Evolutionary conservation across 1,284 basidiomycete genomes (phyloP).

Genomic region (Volvariella surrecta): DNA sequence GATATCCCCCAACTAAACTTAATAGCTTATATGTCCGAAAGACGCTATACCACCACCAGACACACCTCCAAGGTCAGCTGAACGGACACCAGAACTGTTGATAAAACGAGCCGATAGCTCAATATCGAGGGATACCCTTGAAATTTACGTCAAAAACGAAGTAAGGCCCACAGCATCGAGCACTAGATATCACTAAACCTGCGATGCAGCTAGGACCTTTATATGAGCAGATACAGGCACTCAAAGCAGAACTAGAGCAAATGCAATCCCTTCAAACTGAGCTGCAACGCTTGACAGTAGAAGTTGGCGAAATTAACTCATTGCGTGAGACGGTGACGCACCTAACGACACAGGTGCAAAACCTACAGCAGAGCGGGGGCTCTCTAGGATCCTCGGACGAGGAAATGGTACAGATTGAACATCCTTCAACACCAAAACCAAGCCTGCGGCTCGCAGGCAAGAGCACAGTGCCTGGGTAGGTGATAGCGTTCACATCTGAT

Average conservation of each 20-base stretch:
- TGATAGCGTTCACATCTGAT: too few relatives aligned
- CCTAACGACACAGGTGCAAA: constrained; percentile 31
- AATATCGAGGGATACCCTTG: neutral
- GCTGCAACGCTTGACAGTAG: constrained; percentile 23
- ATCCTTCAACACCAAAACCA: constrained; percentile 17
- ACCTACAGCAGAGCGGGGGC: constrained; percentile 29
- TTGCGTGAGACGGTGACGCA: constrained; percentile 20
- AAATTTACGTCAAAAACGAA: constrained; percentile 18
- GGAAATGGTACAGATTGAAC: constrained; percentile 26
- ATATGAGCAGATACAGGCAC: constrained; percentile 35
- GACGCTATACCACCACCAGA: too few relatives aligned
- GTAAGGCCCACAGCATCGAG: constrained; percentile 22
- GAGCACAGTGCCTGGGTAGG: constrained; percentile 9
- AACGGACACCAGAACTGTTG: too few relatives aligned
- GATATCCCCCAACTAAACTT: too few relatives aligned
- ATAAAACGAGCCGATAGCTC: too few relatives aligned
- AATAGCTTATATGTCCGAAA: too few relatives aligned
- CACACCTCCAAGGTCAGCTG: too few relatives aligned
- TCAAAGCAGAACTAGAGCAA: constrained; percentile 33
- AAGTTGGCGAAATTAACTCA: constrained; percentile 24
- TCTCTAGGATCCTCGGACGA: constrained; percentile 23
- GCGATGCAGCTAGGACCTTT: constrained; percentile 42
- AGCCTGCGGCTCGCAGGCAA: constrained; percentile 10
- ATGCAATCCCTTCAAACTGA: constrained; percentile 32
- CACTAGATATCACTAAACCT: neutral